phyloP scores from a whole-genome alignment of 2,329 filamentous ascomycete species.

The Trichoderma sp. region DNA sequence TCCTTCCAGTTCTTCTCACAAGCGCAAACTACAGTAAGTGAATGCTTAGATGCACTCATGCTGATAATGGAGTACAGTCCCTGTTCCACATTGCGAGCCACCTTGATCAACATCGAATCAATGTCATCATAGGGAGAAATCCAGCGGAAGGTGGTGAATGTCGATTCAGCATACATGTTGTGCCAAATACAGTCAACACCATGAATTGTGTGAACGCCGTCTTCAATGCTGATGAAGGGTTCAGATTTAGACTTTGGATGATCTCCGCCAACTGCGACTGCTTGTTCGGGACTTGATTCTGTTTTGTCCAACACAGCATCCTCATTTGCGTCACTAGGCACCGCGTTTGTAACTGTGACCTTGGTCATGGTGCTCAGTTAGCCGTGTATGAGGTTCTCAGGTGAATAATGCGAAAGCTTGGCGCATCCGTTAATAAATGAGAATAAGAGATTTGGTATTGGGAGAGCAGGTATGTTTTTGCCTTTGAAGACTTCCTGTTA shows the following conservation, averaged over 20 bases:
- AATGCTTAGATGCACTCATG: conserved; percentile 15
- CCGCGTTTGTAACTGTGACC: neutral
- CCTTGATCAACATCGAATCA: conserved; percentile 4
- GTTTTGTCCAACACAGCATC: too few relatives aligned
- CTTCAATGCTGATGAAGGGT: neutral
- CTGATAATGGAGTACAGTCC: conserved; percentile 18
- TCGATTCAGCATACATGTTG: conserved; percentile 15
- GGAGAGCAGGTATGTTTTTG: neutral
- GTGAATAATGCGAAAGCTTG: neutral
- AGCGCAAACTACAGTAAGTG: conserved; percentile 7
- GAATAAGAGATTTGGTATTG: neutral
- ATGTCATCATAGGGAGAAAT: neutral
- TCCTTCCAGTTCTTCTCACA: conserved; percentile 15
- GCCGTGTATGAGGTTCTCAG: neutral
- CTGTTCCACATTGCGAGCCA: conserved; percentile 14
- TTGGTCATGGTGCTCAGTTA: neutral
- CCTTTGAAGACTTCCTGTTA: neutral
- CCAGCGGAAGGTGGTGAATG: conserved; percentile 12
- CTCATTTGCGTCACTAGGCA: neutral
- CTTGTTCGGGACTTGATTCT: neutral
- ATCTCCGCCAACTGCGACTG: neutral
- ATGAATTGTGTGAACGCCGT: conserved; percentile 1
- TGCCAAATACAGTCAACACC: conserved; percentile 19
- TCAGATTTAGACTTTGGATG: neutral
- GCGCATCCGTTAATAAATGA: too few relatives aligned